Conservation (phyloP, 805 yeast genomes). For the Ogataea methanolica region DNA sequence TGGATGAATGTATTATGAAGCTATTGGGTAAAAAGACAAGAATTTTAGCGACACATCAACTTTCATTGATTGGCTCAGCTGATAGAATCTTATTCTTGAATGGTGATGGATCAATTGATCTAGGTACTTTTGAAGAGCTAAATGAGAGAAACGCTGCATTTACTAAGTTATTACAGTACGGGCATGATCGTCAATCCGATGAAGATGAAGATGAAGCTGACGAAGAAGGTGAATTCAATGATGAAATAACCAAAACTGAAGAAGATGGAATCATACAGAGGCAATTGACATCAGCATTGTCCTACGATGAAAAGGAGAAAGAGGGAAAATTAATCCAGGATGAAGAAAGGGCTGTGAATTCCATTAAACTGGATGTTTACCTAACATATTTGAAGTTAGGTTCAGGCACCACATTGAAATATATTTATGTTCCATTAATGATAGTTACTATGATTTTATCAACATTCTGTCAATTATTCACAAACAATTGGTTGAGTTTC, state of each 20-base stretch:
- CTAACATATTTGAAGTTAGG: conserved; percentile 49
- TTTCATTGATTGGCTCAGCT: conserved; percentile 63
- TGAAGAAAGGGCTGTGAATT: conserved; percentile 28
- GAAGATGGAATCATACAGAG: conserved; percentile 16
- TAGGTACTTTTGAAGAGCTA: conserved; percentile 59
- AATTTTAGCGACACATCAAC: conserved; percentile 78
- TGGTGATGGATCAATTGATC: conserved; percentile 53
- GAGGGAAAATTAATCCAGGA: conserved; percentile 28
- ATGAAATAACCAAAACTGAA: conserved; percentile 3
- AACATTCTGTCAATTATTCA: conserved; percentile 50
- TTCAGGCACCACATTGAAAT: conserved; percentile 46
- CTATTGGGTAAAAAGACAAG: conserved; percentile 55
- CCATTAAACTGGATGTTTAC: conserved; percentile 45
- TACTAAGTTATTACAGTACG: conserved; percentile 43
- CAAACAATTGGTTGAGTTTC: conserved; percentile 76
- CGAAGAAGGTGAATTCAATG: conserved; percentile 2
- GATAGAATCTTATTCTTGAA: conserved; percentile 63
- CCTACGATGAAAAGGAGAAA: conserved; percentile 42
- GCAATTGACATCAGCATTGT: conserved; percentile 25
- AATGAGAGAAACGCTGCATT: conserved; percentile 41
- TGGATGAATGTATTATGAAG: conserved; percentile 63
- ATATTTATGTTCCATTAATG: conserved; percentile 21
- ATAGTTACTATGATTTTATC: conserved; percentile 27
- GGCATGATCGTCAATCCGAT: conserved; percentile 5
- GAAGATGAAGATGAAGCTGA: conserved; percentile 24